Base-by-base conservation (phyloP, 2,329 filamentous ascomycete genomes). In the Sporothrix humicola region DNA sequence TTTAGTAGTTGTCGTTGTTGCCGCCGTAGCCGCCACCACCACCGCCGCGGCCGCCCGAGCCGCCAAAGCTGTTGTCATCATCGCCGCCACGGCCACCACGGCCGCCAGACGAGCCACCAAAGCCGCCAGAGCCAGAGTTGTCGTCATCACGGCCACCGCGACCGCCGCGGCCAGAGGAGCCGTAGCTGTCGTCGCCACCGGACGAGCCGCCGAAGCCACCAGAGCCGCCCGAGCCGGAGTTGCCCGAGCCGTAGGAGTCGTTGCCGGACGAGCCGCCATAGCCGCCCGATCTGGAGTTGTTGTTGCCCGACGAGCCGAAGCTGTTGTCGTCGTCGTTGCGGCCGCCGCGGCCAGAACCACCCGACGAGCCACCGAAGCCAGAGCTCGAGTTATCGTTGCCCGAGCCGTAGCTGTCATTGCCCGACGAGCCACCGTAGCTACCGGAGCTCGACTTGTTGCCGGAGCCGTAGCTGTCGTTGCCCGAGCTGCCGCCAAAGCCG, bases 401-500 rank as follows among this genome's bases (percentile, higher is more conserved):
- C n/a, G 69, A 76, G 50, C 78, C 77, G 65, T 77, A 78, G 58
- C 70, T 74, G 70, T 76, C 73, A 12, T 31, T 3, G 44, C 68
- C 37, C 9, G 37, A 17, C 20, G 52, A 56, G 73, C 59, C 48
- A 63, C 71, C 58, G 15, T n/a, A 61, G 6, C 58, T 59, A 52
- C 69, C 69, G 1, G 69, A 71, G 69, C 56, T 20, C 17, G 54
- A 65, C 58, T 42, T 63, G 58, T 54, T 58, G 61, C 59, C 52
- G 56, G 75, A 76, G 48, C 78, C 77, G 63, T 77, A 78, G 59
- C 71, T 73, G 69, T 76, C 73, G 48, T 42, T 42, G 73, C 72
- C 72, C 9, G 20, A 71, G 71, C 56, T 59, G 69, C 52, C 44
- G 61, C 76, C 76, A 1, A 72, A 69, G 69, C 74, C 75, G 68